These are phyloP conservation scores for Kodamaea kaohsiungensis DNA, from an alignment of 805 yeast genomes.

Conservation along the genomic window DNA sequence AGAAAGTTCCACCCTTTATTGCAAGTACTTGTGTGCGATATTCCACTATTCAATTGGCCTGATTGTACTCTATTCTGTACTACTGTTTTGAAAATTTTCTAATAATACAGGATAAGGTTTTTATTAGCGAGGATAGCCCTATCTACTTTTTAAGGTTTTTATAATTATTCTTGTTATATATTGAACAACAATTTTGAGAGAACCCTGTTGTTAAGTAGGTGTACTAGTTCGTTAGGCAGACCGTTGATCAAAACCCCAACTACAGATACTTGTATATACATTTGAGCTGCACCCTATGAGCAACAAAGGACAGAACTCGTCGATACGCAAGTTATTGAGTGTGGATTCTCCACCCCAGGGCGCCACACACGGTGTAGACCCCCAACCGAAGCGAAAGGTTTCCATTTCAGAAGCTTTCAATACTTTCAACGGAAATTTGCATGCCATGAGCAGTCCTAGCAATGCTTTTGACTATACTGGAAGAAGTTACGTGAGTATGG, in stretches of 20 bases:
- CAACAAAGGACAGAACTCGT: background rate
- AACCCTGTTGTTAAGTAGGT: background rate
- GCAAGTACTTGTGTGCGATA: no score
- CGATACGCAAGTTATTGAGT: constrained; percentile 1
- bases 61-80: background rate
- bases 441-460: constrained; percentile 17
- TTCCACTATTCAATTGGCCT: background rate
- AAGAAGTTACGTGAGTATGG: constrained; percentile 39
- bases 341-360: constrained; percentile 7
- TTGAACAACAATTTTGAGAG: background rate
- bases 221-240: background rate
- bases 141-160: background rate
- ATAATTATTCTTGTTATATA: background rate
- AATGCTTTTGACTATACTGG: constrained; percentile 34
- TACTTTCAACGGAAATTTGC: constrained; percentile 12
- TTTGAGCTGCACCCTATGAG: background rate
- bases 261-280: background rate
- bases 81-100: background rate
- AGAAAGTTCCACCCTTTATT: background rate
- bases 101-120: background rate
- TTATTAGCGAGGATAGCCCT: background rate
- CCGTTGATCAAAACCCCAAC: background rate
- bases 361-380: background rate
- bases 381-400: constrained; percentile 9
- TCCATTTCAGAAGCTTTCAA: constrained; percentile 17